Conservation (phyloP, 352 stramenopile genomes). For the Phytopythium mirpurense region DNA sequence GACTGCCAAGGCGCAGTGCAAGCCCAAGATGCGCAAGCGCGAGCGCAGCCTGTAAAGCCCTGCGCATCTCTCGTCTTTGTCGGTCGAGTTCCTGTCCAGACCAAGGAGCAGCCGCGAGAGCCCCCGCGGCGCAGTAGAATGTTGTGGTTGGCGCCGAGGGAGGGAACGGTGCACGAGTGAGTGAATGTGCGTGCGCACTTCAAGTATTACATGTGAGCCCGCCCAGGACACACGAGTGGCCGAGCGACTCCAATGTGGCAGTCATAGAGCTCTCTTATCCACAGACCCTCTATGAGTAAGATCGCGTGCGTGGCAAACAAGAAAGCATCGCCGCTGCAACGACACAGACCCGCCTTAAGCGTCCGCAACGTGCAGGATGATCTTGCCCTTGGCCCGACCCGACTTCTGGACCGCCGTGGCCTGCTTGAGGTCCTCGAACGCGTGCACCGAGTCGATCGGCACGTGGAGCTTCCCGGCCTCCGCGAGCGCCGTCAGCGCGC, state of each 20-base stretch:
- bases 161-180: not conserved
- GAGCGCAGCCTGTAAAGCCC: not conserved
- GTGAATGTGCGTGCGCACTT: not conserved
- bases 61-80: not conserved
- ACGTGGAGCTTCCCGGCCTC: constrained; percentile 4
- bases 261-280: no score
- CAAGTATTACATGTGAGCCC: no score
- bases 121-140: not conserved
- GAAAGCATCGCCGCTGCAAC: no score
- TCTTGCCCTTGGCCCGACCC: not conserved
- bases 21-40: constrained; percentile 9
- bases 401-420: not conserved
- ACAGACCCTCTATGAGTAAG: no score
- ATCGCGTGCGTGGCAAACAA: no score
- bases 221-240: no score
- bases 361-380: not conserved
- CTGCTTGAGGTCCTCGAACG: not conserved
- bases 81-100: not conserved
- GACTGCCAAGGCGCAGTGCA: constrained; percentile 5
- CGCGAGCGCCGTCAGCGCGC: constrained; percentile 27
- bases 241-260: no score
- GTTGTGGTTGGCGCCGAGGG: not conserved
- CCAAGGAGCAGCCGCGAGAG: not conserved
- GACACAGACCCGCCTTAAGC: no score
- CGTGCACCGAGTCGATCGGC: constrained; percentile 1